Base-by-base conservation (phyloP, 2,329 filamentous ascomycete species). In the Diplodia seriata region DNA sequence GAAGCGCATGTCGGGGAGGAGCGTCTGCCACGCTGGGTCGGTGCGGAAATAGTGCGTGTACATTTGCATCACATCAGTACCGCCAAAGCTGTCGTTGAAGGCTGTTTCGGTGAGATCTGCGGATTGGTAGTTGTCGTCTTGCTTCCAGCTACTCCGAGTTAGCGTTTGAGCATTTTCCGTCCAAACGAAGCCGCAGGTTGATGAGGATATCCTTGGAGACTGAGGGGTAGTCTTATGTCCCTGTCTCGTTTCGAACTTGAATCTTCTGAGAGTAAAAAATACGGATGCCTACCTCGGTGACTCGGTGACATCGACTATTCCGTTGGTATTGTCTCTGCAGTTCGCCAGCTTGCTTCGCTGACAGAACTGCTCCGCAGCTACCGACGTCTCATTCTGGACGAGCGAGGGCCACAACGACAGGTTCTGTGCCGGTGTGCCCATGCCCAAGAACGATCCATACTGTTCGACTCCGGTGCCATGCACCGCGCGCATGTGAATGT, bases 381-480 rank as follows among this genome's bases (percentile, higher is more conserved):
- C 77, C 0, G 77, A 78, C 12, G 79, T 81, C 68, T 81, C 79
- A 68, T 82, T 82, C 54, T 79, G 75, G 38, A 73, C 70, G 68
- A 83, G 70, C 31, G 80, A 80, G 4, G 80, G 80, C 80, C 79
- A 82, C 18, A 81, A 71, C 56, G 79, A 81, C 62, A 81, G 77
- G 68, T 83, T 83, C 69, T 82, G 80, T 70, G 79, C 76, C 26
- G 79, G 78, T 8, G 76, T 76, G 9, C 80, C 81, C 9, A 81
- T 73, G 23, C 81, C 81, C 40, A 81, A 79, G 72, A 82, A 82
- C 2, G 80, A 78, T 57, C 81, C 81, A 74, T 82, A 82, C 67
- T 81, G 80, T 57, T 79, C 78, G 14, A 75, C 72, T 1, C 73
- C 70, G 6, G 77, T 76, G 57, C 78, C 77, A 62, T 81, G 76